phyloP scores from a whole-genome alignment of 139 green algal genomes.

The Edaphochlamys debaryana region DNA sequence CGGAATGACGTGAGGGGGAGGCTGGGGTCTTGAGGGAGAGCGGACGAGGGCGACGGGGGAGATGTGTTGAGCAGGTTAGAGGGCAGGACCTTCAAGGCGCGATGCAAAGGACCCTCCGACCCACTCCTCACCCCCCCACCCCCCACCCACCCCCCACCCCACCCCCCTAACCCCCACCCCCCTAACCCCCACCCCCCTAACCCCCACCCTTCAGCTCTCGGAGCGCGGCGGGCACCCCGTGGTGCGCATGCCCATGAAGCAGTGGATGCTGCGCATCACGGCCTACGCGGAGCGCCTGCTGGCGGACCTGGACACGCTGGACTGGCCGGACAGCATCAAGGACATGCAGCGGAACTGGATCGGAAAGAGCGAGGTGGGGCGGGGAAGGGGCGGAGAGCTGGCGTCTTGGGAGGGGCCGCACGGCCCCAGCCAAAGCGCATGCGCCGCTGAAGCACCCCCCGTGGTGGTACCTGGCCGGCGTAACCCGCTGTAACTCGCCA shows the following conservation, averaged over 20 bases:
- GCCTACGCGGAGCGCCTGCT: conserved; percentile 95
- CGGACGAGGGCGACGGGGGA: no score
- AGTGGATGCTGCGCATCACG: conserved; percentile 99
- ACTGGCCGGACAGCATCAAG: conserved; percentile 97
- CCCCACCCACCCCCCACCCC: not conserved
- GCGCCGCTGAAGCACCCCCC: no score
- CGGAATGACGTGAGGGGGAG: not conserved
- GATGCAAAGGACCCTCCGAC: no score
- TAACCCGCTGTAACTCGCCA: no score
- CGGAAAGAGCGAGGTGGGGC: conserved; percentile 83
- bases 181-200: not conserved
- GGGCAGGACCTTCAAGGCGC: no score
- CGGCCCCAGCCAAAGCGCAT: no score
- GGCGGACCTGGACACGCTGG: conserved; percentile 89
- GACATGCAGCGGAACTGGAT: conserved; percentile 99
- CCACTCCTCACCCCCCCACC: not conserved
- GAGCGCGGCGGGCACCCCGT: conserved; percentile 95
- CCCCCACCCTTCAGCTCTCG: not conserved
- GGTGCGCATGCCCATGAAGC: conserved; percentile 95
- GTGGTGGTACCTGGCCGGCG: no score
- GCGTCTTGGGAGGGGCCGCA: not conserved
- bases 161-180: not conserved
- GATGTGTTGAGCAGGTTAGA: no score
- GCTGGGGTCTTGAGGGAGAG: not conserved
- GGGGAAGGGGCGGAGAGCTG: not conserved